phyloP scores from a whole-genome alignment of 768 basidiomycete genomes.

The Phlebiopsis flavidoalba region DNA sequence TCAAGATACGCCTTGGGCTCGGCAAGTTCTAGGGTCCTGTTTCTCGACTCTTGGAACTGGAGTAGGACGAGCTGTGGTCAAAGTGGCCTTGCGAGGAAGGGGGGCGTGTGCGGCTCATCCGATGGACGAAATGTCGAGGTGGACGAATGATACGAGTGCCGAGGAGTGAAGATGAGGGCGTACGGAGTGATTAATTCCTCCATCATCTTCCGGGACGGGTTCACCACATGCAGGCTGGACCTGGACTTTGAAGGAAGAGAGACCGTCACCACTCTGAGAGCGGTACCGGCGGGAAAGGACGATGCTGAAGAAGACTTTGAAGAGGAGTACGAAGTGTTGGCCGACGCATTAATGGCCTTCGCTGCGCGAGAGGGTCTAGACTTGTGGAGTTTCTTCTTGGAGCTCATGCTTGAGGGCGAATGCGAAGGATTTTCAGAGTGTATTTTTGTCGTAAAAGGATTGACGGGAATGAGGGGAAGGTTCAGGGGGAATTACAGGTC shows the following conservation, averaged over 20 bases:
- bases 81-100: not conserved
- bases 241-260: not conserved
- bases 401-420: not conserved
- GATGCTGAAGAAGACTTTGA: slow-evolving; percentile 7
- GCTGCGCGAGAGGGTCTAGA: not conserved
- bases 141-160: slow-evolving; percentile 2
- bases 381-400: not conserved
- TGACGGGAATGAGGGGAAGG: not conserved
- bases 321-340: not conserved
- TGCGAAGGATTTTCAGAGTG: not conserved
- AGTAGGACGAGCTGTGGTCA: not conserved
- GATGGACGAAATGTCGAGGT: not conserved
- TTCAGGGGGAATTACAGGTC: not conserved
- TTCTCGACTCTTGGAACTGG: not conserved
- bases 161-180: slow-evolving; percentile 7
- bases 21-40: too few relatives aligned
- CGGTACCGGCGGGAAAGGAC: slow-evolving; percentile 5
- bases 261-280: slow-evolving; percentile 1
- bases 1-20: not conserved
- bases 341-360: not conserved
- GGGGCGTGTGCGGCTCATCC: slow-evolving; percentile 4
- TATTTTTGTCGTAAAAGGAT: slow-evolving; percentile 1
- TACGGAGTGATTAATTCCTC: slow-evolving; percentile 1
- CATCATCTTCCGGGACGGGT: slow-evolving; percentile 1
- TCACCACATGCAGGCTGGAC: slow-evolving; percentile 5